A percentile compares a stretch with the other conserved stretches of the same genome.
phyloP scores from a whole-genome alignment of 441 rosid genomes.

The Omphalea diandra region DNA sequence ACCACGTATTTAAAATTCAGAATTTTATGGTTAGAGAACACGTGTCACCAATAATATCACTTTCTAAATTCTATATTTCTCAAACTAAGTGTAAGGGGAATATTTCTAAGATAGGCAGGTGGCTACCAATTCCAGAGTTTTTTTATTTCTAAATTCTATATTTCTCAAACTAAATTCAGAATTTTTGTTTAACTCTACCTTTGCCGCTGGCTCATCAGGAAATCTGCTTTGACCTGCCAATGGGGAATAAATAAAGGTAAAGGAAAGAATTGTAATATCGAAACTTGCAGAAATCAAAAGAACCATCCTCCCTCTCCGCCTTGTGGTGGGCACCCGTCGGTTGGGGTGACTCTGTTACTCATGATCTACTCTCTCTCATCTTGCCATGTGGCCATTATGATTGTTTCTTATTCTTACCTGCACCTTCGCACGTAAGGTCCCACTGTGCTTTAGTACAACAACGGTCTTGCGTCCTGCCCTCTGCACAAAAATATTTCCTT shows the following conservation, averaged over 20 bases:
- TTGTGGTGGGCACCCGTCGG: not conserved
- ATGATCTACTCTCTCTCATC: constrained; percentile 12
- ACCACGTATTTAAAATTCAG: too few relatives aligned
- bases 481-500: not conserved
- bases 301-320: not conserved
- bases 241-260: too few relatives aligned
- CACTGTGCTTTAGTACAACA: not conserved
- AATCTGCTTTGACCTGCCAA: not conserved
- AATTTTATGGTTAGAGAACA: too few relatives aligned
- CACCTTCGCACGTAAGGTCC: not conserved
- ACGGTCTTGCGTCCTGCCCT: not conserved
- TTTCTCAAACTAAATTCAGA: too few relatives aligned
- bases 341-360: not conserved
- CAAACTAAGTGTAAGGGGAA: too few relatives aligned
- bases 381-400: not conserved
- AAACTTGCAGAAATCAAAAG: constrained; percentile 15
- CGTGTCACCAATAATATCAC: too few relatives aligned
- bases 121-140: too few relatives aligned
- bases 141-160: too few relatives aligned
- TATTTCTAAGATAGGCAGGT: too few relatives aligned
- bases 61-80: too few relatives aligned
- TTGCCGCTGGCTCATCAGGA: not conserved
- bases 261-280: not conserved
- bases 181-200: too few relatives aligned
- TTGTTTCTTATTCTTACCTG: not conserved